Percentiles rank a stretch among this genome's conserved stretches.
Evolutionary conservation across 1,139 yeast genomes (phyloP).

Genomic region (Lodderomyces margitis): DNA sequence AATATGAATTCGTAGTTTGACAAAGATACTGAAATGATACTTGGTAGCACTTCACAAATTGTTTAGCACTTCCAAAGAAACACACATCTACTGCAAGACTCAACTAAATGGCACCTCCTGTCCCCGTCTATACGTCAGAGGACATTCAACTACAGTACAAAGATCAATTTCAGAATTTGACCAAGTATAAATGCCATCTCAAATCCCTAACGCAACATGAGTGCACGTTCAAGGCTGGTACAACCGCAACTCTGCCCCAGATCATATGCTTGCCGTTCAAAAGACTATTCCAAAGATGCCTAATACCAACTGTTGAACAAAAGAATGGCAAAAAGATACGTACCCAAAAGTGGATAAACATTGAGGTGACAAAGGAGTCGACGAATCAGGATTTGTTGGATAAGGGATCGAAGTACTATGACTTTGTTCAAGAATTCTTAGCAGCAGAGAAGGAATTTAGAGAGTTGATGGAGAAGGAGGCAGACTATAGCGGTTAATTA

Average conservation of each 20-base stretch:
- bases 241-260: conserved; percentile 30
- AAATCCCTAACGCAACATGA: conserved; percentile 49
- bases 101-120: conserved; percentile 46
- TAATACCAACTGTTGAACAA: conserved; percentile 24
- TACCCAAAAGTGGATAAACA: conserved; percentile 35
- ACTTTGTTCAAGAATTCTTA: conserved; percentile 34
- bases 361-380: conserved; percentile 40
- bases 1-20: too few relatives aligned
- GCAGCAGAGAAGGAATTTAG: conserved; percentile 40
- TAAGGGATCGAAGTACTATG: conserved; percentile 23
- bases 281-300: conserved; percentile 50
- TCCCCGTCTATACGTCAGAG: conserved; percentile 36
- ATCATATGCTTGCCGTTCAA: conserved; percentile 56
- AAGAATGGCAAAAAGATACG: conserved; percentile 27
- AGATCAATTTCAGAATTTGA: conserved; percentile 30
- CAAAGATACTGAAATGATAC: too few relatives aligned
- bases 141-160: conserved; percentile 30
- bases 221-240: conserved; percentile 36
- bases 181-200: conserved; percentile 39
- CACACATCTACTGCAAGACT: background rate
- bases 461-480: conserved; percentile 30
- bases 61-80: too few relatives aligned
- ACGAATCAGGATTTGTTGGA: conserved; percentile 35
- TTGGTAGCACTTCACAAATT: background rate
- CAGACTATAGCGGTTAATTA: background rate